These are phyloP conservation scores for Cardiosporidium cionae DNA, from an alignment of 169 alveolate genomes.

Conservation along the genomic window DNA sequence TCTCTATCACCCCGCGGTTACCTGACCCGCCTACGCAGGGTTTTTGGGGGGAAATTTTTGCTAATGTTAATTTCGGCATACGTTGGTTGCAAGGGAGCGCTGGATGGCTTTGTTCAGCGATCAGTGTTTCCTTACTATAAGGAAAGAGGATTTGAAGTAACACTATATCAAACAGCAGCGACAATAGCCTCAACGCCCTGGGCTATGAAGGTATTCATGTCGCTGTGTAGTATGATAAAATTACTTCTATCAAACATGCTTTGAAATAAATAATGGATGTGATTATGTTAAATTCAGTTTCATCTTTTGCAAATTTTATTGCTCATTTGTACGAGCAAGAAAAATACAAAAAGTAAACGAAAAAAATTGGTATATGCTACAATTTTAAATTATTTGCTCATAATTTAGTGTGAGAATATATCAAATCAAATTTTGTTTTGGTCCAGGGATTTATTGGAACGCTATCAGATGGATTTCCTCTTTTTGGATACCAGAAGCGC, in stretches of 20 bases:
- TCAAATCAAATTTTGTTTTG: too few species aligned
- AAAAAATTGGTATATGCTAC: background rate
- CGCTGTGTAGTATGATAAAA: background rate
- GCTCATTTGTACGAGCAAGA: background rate
- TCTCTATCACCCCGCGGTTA: too few species aligned
- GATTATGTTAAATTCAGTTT: background rate
- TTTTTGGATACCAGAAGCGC: constrained; percentile 5
- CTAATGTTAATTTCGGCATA: constrained; percentile 10
- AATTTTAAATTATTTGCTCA: background rate
- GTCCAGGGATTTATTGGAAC: constrained; percentile 8
- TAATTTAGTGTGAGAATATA: too few species aligned
- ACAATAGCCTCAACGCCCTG: constrained; percentile 16
- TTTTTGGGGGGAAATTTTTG: background rate
- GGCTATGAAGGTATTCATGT: constrained; percentile 2
- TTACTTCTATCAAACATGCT: background rate
- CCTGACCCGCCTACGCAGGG: too few species aligned
- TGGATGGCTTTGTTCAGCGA: background rate
- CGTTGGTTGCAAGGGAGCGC: constrained; percentile 12
- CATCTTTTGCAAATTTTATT: background rate
- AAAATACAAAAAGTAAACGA: background rate
- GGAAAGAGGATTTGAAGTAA: constrained; percentile 9
- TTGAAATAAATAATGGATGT: background rate
- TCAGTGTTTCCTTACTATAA: constrained; percentile 8
- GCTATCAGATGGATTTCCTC: constrained; percentile 4
- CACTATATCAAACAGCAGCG: constrained; percentile 6